Evolutionary conservation across 352 stramenopile species (phyloP).

Genomic region (Globisporangium rhizosaccharum): DNA sequence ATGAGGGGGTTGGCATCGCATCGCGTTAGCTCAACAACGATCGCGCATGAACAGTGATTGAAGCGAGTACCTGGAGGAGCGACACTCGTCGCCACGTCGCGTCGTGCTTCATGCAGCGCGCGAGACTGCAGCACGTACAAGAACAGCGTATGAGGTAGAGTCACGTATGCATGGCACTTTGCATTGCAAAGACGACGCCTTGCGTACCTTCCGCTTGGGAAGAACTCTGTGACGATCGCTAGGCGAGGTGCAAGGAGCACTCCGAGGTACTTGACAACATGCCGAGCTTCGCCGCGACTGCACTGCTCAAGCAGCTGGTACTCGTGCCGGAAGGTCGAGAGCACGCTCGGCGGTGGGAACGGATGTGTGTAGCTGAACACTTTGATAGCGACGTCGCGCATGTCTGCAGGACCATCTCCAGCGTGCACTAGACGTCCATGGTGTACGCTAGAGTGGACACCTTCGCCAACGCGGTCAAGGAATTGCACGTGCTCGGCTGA

Average conservation of each 20-base stretch:
- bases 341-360: constrained; percentile 24
- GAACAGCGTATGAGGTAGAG: not conserved
- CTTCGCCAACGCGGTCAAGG: constrained; percentile 21
- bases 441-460: constrained; percentile 28
- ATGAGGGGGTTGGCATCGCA: not conserved
- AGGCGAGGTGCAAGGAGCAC: constrained; percentile 22
- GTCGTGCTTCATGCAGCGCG: constrained; percentile 26
- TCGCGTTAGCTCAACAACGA: not conserved
- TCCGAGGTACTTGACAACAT: constrained; percentile 23
- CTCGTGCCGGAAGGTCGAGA: constrained; percentile 30
- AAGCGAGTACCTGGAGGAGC: constrained; percentile 19
- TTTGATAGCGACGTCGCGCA: constrained; percentile 24
- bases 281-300: constrained; percentile 4
- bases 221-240: constrained; percentile 31
- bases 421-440: constrained; percentile 10
- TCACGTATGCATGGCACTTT: not conserved
- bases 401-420: not conserved
- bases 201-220: constrained; percentile 21
- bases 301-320: constrained; percentile 22
- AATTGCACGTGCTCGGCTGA: constrained; percentile 12
- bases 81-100: constrained; percentile 20
- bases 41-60: not conserved
- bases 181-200: not conserved
- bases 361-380: constrained; percentile 29
- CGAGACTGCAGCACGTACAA: constrained; percentile 9